A percentile compares a stretch with the other conserved stretches of the same genome.
Conservation (phyloP, 1,284 basidiomycete genomes). For the Naganishia sp. region DNA sequence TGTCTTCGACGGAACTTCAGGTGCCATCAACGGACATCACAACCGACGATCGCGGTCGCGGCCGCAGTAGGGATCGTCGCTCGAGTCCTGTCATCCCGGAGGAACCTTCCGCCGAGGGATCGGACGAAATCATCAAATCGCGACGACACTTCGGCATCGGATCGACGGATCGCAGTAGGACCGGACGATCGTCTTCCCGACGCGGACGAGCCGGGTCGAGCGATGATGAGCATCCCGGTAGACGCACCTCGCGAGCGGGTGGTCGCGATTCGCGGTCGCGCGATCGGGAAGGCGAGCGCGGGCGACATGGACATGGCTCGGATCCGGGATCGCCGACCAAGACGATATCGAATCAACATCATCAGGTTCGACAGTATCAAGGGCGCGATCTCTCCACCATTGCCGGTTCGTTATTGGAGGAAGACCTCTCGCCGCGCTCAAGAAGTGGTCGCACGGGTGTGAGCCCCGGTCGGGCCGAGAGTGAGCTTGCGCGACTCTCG, state of each 20-base stretch:
- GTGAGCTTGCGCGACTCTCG: not conserved
- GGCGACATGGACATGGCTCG: not conserved
- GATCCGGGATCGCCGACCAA: not conserved
- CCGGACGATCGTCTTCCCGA: constrained; percentile 16
- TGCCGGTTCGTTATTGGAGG: constrained; percentile 25
- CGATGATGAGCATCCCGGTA: not conserved
- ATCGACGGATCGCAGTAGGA: constrained; percentile 9
- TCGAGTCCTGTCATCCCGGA: constrained; percentile 8
- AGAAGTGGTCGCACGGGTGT: too few relatives aligned
- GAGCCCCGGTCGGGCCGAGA: not conserved
- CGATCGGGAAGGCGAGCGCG: constrained; percentile 5
- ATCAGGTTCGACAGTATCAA: not conserved
- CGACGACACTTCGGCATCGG: constrained; percentile 12
- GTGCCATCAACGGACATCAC: not conserved
- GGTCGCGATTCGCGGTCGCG: constrained; percentile 8
- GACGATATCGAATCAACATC: constrained; percentile 6
- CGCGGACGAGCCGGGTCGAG: constrained; percentile 21
- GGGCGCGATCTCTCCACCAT: constrained; percentile 27
- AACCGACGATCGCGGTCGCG: constrained; percentile 2
- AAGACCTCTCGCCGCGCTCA: not conserved
- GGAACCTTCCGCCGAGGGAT: constrained; percentile 2
- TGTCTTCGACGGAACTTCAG: constrained; percentile 20
- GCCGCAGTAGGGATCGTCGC: constrained; percentile 27
- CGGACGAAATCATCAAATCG: constrained; percentile 9
- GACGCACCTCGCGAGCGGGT: constrained; percentile 3